phyloP scores from a whole-genome alignment of 2,329 filamentous ascomycete genomes.

The Xylariomycetidae sp. region DNA sequence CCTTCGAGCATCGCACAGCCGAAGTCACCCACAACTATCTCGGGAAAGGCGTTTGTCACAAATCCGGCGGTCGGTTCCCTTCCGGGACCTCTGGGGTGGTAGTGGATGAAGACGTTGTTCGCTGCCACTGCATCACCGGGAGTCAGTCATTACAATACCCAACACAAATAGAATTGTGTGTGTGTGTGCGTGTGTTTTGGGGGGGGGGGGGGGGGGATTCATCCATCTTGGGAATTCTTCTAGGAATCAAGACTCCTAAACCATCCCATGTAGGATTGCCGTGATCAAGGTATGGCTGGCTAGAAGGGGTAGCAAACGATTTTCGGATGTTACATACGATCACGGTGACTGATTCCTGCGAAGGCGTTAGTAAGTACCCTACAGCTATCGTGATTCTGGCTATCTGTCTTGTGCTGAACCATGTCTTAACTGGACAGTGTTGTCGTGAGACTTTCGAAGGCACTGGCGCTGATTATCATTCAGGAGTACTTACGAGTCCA shows the following conservation, averaged over 20 bases:
- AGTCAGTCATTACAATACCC: no score
- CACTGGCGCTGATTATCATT: background rate
- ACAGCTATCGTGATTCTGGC: conserved; percentile 1
- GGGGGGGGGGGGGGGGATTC: no score
- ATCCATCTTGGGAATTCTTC: no score
- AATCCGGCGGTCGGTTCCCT: background rate
- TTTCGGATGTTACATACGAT: no score
- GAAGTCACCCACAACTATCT: conserved; percentile 6
- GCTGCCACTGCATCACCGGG: no score
- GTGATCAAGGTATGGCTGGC: no score
- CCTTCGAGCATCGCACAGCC: no score
- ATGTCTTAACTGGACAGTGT: background rate
- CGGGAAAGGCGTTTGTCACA: conserved; percentile 4
- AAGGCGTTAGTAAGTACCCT: background rate
- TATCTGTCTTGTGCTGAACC: background rate
- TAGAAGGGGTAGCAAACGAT: no score
- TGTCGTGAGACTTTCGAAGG: background rate
- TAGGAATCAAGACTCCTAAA: no score
- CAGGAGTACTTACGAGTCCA: conserved; percentile 3
- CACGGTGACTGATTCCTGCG: conserved; percentile 4
- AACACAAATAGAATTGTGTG: no score
- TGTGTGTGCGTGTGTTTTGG: no score
- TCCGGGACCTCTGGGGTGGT: background rate
- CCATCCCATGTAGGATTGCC: no score
- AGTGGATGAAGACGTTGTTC: conserved; percentile 7